Evolutionary conservation across 2,329 filamentous ascomycete species (phyloP), one percentile per base, ranked within the genome.

Genomic region (Aspergillus texensis): DNA sequence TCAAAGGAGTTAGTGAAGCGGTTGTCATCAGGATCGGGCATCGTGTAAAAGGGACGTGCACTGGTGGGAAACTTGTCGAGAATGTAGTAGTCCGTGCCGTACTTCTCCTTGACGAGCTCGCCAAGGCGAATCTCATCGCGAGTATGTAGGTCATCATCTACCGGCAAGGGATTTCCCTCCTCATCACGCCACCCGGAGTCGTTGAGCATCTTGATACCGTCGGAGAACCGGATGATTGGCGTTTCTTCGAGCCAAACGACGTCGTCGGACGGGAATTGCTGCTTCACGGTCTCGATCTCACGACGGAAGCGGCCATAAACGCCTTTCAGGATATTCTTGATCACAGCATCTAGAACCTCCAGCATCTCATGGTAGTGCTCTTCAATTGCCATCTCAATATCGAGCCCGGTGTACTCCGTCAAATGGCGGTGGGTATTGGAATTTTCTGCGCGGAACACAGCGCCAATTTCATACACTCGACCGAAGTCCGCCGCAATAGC

Each of bases 341-440:
- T 88, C 64, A 91, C 89, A 16, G 85, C 84, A 73, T 97, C 94
- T 54, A 97, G 86, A 11, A 91, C 84, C 43, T 88, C 83, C 36
- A 97, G 85, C 57, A 94, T 91, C 78, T 97, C 94, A 72, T 96
- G 90, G 76, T 97, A 97, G 77, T 96, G 90, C 70, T 91, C 88
- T 57, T 93, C 90, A 67, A 97, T 92, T 3, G 89, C 86, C 94
- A 97, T 97, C 75, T 97, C 94, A 21, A 97, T 78, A 84, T 97
- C 94, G 34, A 97, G 83, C 61, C 94, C 94, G 5, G 93, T 97
- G 76, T 96, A 97, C 77, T 97, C 94, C 0, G 94, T 97, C 83
- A 97, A 83, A 76, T 97, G 94, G 43, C 94, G 89, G 73, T 97
- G 94, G 0, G 94, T 97, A 78, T 97, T 97, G 74, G 92, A 96